A percentile compares a stretch with the other conserved stretches of the same genome.
phyloP scores from a whole-genome alignment of 768 basidiomycete species.

The Boletus tylopilopsis region DNA sequence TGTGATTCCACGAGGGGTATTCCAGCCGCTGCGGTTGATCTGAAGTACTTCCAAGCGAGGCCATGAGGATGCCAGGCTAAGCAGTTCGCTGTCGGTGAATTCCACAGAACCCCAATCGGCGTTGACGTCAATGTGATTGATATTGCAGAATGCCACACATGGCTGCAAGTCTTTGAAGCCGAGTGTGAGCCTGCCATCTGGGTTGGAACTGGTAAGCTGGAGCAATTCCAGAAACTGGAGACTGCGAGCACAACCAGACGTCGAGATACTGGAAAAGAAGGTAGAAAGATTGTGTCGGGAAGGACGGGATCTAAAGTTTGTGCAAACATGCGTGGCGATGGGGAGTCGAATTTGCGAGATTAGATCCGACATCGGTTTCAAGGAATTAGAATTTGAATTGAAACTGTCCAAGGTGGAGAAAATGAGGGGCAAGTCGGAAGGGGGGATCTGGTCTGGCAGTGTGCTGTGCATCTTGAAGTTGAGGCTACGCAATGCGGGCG shows the following conservation, averaged over 20 bases:
- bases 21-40: no score
- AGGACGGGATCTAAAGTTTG: neutral
- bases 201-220: no score
- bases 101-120: no score
- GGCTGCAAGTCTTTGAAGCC: neutral
- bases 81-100: neutral
- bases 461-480: neutral
- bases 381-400: neutral
- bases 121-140: no score
- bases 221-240: neutral
- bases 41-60: neutral
- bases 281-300: neutral
- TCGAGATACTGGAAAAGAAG: no score
- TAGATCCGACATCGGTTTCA: neutral
- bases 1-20: no score
- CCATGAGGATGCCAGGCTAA: neutral
- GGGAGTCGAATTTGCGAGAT: neutral
- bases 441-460: neutral
- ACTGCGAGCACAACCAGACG: neutral
- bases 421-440: neutral
- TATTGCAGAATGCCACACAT: no score
- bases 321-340: neutral
- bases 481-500: neutral
- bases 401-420: neutral
- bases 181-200: neutral